Base-by-base conservation (phyloP, 2,329 filamentous ascomycete genomes). In the Coniochaeta sp. region DNA sequence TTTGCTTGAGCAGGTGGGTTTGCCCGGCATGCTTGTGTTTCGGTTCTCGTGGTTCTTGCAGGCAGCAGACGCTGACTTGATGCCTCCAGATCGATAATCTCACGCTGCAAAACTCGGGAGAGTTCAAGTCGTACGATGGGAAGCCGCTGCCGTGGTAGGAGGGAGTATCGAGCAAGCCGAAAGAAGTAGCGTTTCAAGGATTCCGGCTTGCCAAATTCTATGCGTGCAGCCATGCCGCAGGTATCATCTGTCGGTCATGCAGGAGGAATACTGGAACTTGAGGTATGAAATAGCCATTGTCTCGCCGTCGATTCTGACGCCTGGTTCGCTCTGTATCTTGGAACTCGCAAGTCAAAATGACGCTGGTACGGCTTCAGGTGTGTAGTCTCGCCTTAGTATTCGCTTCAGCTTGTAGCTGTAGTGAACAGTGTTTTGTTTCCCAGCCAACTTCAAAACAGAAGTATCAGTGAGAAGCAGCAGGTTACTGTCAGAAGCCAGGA, bases 1-100 rank as follows among this genome's bases (percentile, higher is more conserved):
- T 22, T 65, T 68, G 17, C 26, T 69, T 14, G 63, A 63, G 54
- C 66, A 67, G 67, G 69, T 64, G 62, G 60, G 61, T 62, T 59
- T n/a, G n/a, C n/a, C n/a, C n/a, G n/a, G 44, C 14, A 52, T 34
- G 57, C 57, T 14, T 4, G 16, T 4, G 1, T 47, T 14, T 36
- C 11, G 34, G 3, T 36, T 36, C 11, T 36, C 6, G 34, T 12
- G 6, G 14, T 36, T 12, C 14, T 36, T 14, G 12, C 6, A 9
- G 14, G 3, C 11, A 12, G 34, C 34, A 11, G 43, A 24, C 19
- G 43, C 43, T 47, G 43, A 24, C 19, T 11, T 47, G 43, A 24
- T 14, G 43, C 22, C 1, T 24, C 9, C n/a, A 52, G 47, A 52
- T 52, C 26, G 47, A 52, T 31, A 17, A 17, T 12, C 26, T 52